A percentile compares a stretch with the other conserved stretches of the same genome.
Evolutionary conservation across 2,329 filamentous ascomycete species (phyloP).

Genomic region (Meredithiella fracta): DNA sequence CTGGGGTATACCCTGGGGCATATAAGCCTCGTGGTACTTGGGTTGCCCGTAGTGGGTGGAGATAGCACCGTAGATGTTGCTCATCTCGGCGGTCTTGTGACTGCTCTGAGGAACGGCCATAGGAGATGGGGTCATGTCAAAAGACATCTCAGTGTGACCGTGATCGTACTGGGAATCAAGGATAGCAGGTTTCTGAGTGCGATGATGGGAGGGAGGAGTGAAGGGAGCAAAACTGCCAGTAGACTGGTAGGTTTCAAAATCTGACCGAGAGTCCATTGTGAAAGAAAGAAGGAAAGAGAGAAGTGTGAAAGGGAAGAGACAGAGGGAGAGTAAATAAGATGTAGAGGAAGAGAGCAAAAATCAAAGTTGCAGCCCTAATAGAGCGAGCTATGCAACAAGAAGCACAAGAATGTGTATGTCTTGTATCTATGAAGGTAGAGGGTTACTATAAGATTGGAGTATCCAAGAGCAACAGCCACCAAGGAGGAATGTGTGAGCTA

Average conservation of each 20-base stretch:
- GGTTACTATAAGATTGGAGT: neutral
- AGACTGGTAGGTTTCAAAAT: slow-evolving; percentile 24
- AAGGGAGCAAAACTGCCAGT: slow-evolving; percentile 26
- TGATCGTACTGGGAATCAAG: slow-evolving; percentile 8
- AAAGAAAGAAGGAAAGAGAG: slow-evolving; percentile 16
- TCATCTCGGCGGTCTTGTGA: neutral
- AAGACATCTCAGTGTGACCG: slow-evolving; percentile 7
- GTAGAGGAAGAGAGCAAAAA: slow-evolving; percentile 2
- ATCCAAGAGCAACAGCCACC: neutral
- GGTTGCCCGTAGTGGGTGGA: slow-evolving; percentile 4
- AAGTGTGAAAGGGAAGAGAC: slow-evolving; percentile 1
- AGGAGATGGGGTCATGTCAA: slow-evolving; percentile 9
- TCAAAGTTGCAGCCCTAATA: neutral
- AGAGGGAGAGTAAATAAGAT: slow-evolving; percentile 1
- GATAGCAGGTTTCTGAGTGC: slow-evolving; percentile 9
- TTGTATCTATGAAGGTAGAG: neutral
- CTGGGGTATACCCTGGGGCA: slow-evolving; percentile 3
- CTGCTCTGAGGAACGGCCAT: neutral
- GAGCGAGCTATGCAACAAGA: no score
- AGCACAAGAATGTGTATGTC: neutral
- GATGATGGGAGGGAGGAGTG: slow-evolving; percentile 27
- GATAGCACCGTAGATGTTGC: slow-evolving; percentile 8
- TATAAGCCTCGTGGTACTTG: neutral
- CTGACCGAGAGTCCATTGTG: slow-evolving; percentile 25
- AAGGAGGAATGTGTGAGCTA: neutral